A percentile compares a stretch with the other conserved stretches of the same genome.
Conservation (phyloP, 108 stramenopile genomes). For the Nannochloropsis oceanica region DNA sequence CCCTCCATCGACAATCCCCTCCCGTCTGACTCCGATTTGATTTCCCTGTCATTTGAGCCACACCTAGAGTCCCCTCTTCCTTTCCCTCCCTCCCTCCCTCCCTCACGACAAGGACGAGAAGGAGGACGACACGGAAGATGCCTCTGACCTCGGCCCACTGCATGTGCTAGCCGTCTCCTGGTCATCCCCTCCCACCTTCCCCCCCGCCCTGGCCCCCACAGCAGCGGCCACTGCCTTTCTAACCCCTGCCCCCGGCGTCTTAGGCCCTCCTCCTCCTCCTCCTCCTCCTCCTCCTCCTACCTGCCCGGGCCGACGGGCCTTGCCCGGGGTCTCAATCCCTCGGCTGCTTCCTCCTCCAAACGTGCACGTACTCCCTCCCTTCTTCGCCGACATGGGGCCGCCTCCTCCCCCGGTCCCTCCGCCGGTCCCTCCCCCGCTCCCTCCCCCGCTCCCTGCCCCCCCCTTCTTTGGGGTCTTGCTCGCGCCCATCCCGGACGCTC, state of each 20-base stretch:
- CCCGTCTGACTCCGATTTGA: no score
- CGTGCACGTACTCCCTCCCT: no score
- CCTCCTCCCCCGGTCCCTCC: background rate
- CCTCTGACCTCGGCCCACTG: background rate
- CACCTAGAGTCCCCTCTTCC: background rate
- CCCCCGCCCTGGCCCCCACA: background rate
- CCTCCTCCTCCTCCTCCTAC: no score
- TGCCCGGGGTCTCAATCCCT: background rate
- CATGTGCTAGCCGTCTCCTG: background rate
- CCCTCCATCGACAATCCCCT: no score
- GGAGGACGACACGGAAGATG: background rate
- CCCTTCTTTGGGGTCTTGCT: background rate
- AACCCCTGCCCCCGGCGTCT: background rate
- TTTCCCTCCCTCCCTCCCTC: background rate
- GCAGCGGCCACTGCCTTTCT: background rate
- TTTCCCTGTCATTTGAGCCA: no score
- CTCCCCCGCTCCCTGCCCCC: no score
- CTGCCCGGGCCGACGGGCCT: no score
- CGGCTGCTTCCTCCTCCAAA: background rate
- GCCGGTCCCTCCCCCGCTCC: no score
- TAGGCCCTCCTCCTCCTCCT: background rate
- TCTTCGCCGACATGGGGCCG: background rate
- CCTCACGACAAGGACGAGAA: background rate
- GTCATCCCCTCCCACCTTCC: background rate
- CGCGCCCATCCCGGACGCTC: background rate